Conservation (phyloP, 768 basidiomycete species). For the Tephrocybe sp. region DNA sequence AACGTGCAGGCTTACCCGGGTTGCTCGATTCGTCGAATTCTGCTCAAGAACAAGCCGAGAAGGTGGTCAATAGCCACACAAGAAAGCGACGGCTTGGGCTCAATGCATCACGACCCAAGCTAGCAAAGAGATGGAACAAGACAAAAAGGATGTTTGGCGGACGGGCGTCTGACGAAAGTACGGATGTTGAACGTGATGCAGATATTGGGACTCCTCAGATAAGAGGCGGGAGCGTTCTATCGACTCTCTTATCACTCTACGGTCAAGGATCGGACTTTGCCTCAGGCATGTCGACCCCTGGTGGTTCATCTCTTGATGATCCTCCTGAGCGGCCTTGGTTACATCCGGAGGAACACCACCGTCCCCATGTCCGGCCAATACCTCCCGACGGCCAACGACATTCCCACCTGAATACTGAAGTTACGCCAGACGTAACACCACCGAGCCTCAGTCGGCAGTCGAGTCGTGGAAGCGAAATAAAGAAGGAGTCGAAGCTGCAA, state of each 20-base stretch:
- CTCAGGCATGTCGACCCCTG: conserved; percentile 22
- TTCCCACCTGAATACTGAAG: not conserved
- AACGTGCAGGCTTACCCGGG: conserved; percentile 60
- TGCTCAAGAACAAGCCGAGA: conserved; percentile 11
- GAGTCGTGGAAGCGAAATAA: not conserved
- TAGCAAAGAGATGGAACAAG: conserved; percentile 3
- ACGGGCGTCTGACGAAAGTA: conserved; percentile 8
- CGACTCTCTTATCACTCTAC: conserved; percentile 66
- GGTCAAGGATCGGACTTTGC: conserved; percentile 30
- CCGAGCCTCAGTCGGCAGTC: conserved; percentile 6
- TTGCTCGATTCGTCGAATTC: conserved; percentile 22
- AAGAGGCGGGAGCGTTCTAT: conserved; percentile 56
- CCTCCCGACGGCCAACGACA: not conserved
- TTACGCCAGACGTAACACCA: not conserved
- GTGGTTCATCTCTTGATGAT: not conserved
- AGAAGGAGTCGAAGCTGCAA: conserved; percentile 1
- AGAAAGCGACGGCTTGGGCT: conserved; percentile 3
- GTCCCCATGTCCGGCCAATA: not conserved
- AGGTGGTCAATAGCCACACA: conserved; percentile 13
- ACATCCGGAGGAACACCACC: not conserved
- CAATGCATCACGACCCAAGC: not conserved
- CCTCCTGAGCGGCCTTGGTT: conserved; percentile 1
- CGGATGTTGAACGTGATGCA: conserved; percentile 24
- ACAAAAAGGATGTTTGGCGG: conserved; percentile 18
- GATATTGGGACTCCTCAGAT: conserved; percentile 11